Evolutionary conservation across 176 grass and related monocot species (phyloP).

Genomic region (Tillandsia leiboldiana): DNA sequence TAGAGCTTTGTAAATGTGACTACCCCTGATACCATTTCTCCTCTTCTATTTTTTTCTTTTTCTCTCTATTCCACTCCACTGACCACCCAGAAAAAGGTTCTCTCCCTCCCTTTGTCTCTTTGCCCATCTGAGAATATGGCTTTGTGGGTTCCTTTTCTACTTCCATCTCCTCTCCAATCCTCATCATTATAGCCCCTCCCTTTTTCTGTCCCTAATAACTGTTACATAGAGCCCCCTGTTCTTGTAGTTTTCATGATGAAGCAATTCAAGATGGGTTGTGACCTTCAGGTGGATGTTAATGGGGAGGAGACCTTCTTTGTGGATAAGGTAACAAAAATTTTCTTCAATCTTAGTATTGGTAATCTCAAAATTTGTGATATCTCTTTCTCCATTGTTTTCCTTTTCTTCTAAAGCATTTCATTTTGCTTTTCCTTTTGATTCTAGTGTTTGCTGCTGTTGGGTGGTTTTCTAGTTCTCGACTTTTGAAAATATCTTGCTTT

Average conservation of each 20-base stretch:
- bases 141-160: conserved; percentile 26
- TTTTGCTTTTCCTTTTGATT: no score
- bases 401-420: no score
- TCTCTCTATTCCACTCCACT: conserved; percentile 18
- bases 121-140: conserved; percentile 21
- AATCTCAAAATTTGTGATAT: not conserved
- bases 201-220: conserved; percentile 19
- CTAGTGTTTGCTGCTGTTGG: no score
- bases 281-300: conserved; percentile 81
- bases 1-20: conserved; percentile 21
- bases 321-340: conserved; percentile 40
- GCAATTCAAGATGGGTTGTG: conserved; percentile 35
- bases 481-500: no score
- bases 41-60: conserved; percentile 8
- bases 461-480: no score
- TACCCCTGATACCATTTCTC: not conserved
- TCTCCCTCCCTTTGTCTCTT: not conserved
- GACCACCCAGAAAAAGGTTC: conserved; percentile 26
- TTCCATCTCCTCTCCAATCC: conserved; percentile 35
- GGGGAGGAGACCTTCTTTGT: conserved; percentile 74
- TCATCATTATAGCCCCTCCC: conserved; percentile 34
- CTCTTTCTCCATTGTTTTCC: not conserved
- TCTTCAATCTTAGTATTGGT: conserved; percentile 1
- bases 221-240: not conserved
- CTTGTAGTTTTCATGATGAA: not conserved